These are phyloP conservation scores for Eutypella sp. DNA, from an alignment of 2,329 filamentous ascomycete genomes.

Conservation along the genomic window DNA sequence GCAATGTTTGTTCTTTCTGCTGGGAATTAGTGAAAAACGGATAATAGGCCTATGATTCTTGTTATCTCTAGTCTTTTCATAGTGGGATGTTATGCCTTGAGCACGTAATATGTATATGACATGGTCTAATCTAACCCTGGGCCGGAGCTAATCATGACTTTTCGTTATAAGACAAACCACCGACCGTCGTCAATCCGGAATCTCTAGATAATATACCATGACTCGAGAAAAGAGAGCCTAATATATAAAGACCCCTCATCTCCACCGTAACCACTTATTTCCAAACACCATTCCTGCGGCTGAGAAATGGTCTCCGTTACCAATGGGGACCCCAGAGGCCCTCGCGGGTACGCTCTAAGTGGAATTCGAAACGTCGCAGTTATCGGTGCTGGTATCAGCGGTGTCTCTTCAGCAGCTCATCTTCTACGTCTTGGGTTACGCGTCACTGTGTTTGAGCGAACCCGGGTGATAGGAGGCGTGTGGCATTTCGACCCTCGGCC, in stretches of 20 bases:
- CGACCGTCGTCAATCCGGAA: no score
- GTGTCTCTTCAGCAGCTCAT: conserved; percentile 59
- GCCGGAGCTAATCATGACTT: no score
- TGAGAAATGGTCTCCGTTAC: conserved; percentile 16
- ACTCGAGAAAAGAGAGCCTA: no score
- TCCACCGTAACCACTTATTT: no score
- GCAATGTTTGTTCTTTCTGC: no score
- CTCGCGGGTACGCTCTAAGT: conserved; percentile 2
- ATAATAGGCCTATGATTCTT: no score
- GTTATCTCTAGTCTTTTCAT: no score
- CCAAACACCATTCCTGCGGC: no score
- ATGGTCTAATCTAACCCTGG: background rate
- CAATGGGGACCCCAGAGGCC: conserved; percentile 1
- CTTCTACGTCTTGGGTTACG: conserved; percentile 56
- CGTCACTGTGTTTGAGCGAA: conserved; percentile 58
- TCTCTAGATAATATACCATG: no score
- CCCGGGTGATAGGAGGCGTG: conserved; percentile 52
- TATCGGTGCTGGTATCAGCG: conserved; percentile 60
- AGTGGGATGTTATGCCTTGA: background rate
- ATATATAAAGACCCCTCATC: no score
- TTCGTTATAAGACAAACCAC: no score
- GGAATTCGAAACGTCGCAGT: conserved; percentile 45
- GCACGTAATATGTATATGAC: background rate
- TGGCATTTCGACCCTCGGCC: conserved; percentile 60
- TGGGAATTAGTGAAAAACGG: no score